Evolutionary conservation across 2,329 filamentous ascomycete genomes (phyloP), one percentile per base, ranked within the genome.

Genomic region (Botryosphaeria dothidea): DNA sequence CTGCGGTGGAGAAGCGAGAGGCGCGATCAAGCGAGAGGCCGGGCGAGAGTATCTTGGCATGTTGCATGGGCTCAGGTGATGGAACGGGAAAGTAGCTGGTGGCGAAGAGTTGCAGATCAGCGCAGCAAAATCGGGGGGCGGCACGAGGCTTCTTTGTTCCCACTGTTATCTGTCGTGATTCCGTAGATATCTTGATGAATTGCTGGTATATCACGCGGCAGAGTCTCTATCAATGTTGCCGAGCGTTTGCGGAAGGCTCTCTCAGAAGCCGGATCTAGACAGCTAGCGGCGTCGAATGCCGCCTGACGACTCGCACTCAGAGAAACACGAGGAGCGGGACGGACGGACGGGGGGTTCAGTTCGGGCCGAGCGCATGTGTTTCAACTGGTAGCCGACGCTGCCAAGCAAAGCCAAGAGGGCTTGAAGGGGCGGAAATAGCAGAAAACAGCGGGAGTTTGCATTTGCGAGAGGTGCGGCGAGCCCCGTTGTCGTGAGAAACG

Each of bases 291-390:
- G 19, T 43, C 9, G 36, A 23, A 19, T 19, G 21, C 29, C 29
- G 52, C 52, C 52, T 27, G 27, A 31, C 31, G 8, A 27, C 34
- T 41, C 52, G 34, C 52, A 17, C 15, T 57, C 6, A 1, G 9
- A 15, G n/a, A 46, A n/a, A 60, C 38, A 60, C 56, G 56, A 60
- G 56, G 17, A 7, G 41, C 56, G 41, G 56, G 27, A 60, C n/a
- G 11, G 25, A 25, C 3, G 36, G 25, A 23, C 11, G 29, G 25
- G 21, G 34, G 34, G 54, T 25, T 29, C 23, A 17, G 15, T 34
- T 60, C 56, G 56, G 56, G 41, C 41, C 56, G 56, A 60, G 56
- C 56, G 56, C 56, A 9, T 17, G 17, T 34, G 56, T 60, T 60
- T 46, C 41, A 60, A 60, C 41, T 21, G 4, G 8, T 27, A 46